These are phyloP conservation scores for Lineolata rhizophorae DNA, from an alignment of 495 filamentous ascomycete species.

Conservation along the genomic window DNA sequence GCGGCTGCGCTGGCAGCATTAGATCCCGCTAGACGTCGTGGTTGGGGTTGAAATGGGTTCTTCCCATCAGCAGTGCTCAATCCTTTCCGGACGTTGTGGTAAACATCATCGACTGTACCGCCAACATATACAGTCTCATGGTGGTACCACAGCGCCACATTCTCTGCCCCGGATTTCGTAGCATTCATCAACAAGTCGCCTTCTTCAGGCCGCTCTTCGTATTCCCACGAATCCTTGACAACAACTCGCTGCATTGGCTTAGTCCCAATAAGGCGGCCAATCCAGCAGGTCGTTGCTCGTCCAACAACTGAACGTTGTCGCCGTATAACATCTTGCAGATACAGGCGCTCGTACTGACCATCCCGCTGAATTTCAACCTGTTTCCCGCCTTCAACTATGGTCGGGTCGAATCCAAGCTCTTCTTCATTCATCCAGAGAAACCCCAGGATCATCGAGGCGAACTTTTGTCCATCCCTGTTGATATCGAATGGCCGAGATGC, in stretches of 20 bases:
- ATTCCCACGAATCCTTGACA: neutral
- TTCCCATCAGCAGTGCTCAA: too few relatives aligned
- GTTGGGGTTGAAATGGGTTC: too few relatives aligned
- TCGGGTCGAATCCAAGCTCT: constrained; percentile 7
- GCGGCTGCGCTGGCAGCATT: too few relatives aligned
- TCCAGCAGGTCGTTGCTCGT: constrained; percentile 7
- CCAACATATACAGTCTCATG: too few relatives aligned
- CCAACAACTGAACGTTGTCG: constrained; percentile 7
- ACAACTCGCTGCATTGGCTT: neutral
- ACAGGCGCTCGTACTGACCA: constrained; percentile 3
- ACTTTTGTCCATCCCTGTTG: constrained; percentile 7
- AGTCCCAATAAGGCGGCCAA: constrained; percentile 2
- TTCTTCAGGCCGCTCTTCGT: neutral
- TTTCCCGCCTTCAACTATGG: constrained; percentile 3
- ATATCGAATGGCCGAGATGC: constrained; percentile 6
- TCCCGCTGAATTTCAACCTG: constrained; percentile 5
- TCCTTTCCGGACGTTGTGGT: too few relatives aligned
- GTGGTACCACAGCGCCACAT: too few relatives aligned
- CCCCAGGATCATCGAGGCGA: constrained; percentile 6
- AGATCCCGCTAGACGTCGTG: too few relatives aligned
- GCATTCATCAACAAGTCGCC: too few relatives aligned
- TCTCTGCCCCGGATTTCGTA: too few relatives aligned
- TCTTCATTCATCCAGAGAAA: constrained; percentile 7
- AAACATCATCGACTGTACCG: too few relatives aligned
- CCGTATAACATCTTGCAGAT: constrained; percentile 4